Base-by-base conservation (phyloP, 495 filamentous ascomycete genomes). In the Aspergillus asperescens region DNA sequence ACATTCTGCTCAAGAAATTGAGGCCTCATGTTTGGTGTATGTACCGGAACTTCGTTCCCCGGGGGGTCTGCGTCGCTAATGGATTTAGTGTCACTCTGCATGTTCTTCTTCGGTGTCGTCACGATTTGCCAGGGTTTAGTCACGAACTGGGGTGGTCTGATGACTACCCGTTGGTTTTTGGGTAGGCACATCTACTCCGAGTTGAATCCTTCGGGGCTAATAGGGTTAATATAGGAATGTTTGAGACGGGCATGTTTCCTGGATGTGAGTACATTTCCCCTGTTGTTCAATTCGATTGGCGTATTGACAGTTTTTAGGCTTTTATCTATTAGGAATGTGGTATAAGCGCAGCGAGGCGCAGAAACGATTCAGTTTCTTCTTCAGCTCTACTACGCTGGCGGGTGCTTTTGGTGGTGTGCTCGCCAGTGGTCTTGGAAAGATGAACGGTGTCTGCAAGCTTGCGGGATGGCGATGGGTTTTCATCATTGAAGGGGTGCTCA, bases 191-290 rank as follows among this genome's bases (percentile, higher is more conserved):
- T 13, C 16, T 18, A 24, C 3, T 3, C 7, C 7, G 6, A 1
- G 4, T 34, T 6, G 10, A 19, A 7, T 12, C 34, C 18, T 9
- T 8, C 4, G 13, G 7, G 24, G 18, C 58, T 57, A 41, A 57
- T 23, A 7, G 8, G 6, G 13, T n/a, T n/a, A n/a, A 19, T 43
- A 5, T 50, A 62, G 91, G 91, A 13, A 47, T 95, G 4, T 90
- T 90, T 51, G 91, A 97, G 70, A 82, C 87, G 0, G 91, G 87
- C 66, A 90, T 92, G 84, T 95, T 95, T 60, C 89, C 89, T 1
- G 89, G 79, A 56, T 78, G 69, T 69, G 63, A 50, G 64, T 66
- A 20, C 20, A 12, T 23, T 27, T 22, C 19, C n/a, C 31, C 38
- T 3, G 13, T 15, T 27, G 13, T 41, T 3, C 34, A 23, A 41